Percentiles rank a stretch among this genome's conserved stretches.
phyloP scores from a whole-genome alignment of 1,284 basidiomycete genomes.

The Cutaneotrichosporon cavernicola region DNA sequence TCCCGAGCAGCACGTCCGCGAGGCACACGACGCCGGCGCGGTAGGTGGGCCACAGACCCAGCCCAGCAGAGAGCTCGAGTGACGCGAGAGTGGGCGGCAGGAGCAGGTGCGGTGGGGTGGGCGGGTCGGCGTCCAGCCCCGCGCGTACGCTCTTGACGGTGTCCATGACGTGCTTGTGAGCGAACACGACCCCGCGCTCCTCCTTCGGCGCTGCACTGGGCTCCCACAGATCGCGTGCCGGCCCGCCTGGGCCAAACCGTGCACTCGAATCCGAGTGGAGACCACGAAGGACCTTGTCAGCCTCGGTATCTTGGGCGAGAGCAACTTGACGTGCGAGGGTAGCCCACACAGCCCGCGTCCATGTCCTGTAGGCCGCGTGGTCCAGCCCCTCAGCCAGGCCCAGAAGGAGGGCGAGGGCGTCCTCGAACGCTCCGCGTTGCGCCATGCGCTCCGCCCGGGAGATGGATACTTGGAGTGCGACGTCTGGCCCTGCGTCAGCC shows the following conservation, averaged over 20 bases:
- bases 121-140: constrained; percentile 23
- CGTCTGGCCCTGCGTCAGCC: constrained; percentile 15
- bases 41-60: constrained; percentile 43
- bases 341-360: constrained; percentile 41
- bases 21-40: constrained; percentile 37
- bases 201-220: constrained; percentile 13
- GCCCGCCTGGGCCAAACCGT: constrained; percentile 32
- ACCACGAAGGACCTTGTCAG: constrained; percentile 25
- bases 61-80: constrained; percentile 33
- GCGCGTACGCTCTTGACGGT: constrained; percentile 29
- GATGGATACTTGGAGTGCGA: constrained; percentile 16
- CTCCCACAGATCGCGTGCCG: constrained; percentile 26
- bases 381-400: constrained; percentile 31
- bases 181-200: constrained; percentile 26
- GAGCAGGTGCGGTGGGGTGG: constrained; percentile 34
- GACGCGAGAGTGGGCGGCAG: constrained; percentile 39
- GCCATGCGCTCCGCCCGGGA: constrained; percentile 26
- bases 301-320: constrained; percentile 27
- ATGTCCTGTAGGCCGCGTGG: constrained; percentile 37
- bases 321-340: constrained; percentile 33
- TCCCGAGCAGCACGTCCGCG: constrained; percentile 37
- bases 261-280: constrained; percentile 18
- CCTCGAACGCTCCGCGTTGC: constrained; percentile 28
- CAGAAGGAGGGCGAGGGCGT: constrained; percentile 38
- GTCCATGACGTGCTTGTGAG: constrained; percentile 31